phyloP scores from a whole-genome alignment of 305 asterid genomes.

The Rubia peregrina region DNA sequence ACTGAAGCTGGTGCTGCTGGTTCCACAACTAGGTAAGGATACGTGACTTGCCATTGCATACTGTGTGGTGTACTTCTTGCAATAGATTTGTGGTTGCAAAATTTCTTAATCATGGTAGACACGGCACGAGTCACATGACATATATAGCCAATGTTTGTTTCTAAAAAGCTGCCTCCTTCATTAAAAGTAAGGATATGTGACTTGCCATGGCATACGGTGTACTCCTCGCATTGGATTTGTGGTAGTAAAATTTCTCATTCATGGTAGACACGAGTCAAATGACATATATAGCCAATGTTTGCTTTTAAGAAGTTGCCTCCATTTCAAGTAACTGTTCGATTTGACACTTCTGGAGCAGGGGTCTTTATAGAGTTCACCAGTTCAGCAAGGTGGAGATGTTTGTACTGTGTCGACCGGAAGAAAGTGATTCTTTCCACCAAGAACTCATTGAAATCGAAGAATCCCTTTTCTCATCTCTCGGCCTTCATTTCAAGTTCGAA shows the following conservation, averaged over 20 bases:
- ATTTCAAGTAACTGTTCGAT: conserved; percentile 18
- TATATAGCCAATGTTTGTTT: background rate
- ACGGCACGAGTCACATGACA: background rate
- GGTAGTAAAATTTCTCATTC: too few species aligned
- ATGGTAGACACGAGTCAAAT: too few species aligned
- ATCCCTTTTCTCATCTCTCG: conserved; percentile 69
- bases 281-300: too few species aligned
- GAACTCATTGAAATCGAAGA: conserved; percentile 80
- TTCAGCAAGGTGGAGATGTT: conserved; percentile 99
- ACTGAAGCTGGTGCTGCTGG: conserved; percentile 99
- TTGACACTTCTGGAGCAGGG: conserved; percentile 44
- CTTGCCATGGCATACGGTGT: too few species aligned
- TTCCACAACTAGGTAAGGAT: conserved; percentile 63
- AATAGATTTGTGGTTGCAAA: background rate
- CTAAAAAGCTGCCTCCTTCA: too few species aligned
- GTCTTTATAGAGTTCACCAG: conserved; percentile 94
- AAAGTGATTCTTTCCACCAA: conserved; percentile 63
- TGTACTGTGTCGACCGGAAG: conserved; percentile 79
- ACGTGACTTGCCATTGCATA: background rate
- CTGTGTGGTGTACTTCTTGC: background rate
- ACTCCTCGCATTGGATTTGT: too few species aligned
- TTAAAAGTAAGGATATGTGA: too few species aligned
- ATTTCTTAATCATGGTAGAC: background rate
- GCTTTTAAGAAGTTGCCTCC: background rate
- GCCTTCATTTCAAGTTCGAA: conserved; percentile 81